phyloP scores from a whole-genome alignment of 1,139 yeast species.

The Scheffersomyces cryptocercus region DNA sequence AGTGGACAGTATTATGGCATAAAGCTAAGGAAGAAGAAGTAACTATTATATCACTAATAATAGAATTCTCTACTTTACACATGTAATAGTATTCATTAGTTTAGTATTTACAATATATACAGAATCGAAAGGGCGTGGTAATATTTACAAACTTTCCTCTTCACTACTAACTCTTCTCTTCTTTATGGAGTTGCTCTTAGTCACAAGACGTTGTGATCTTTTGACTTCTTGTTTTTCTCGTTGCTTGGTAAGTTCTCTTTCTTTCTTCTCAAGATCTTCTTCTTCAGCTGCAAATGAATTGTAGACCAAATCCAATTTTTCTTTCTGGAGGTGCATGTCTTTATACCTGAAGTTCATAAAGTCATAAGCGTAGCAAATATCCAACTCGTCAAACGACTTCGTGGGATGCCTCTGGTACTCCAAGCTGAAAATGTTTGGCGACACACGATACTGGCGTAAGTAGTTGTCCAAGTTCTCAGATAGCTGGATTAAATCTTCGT shows the following conservation, averaged over 20 bases:
- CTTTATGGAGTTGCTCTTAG: slow-evolving; percentile 12
- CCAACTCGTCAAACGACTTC: slow-evolving; percentile 28
- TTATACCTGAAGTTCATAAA: slow-evolving; percentile 35
- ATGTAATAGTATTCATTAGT: too few relatives aligned
- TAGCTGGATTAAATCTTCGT: slow-evolving; percentile 21
- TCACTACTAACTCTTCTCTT: slow-evolving; percentile 17
- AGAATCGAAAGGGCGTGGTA: too few relatives aligned
- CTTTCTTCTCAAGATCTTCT: slow-evolving; percentile 20
- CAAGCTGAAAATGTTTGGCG: slow-evolving; percentile 28
- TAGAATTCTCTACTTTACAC: too few relatives aligned
- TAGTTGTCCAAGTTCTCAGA: slow-evolving; percentile 28
- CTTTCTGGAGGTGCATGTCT: slow-evolving; percentile 18
- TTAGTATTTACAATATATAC: too few relatives aligned
- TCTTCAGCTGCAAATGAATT: slow-evolving; percentile 15
- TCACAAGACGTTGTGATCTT: slow-evolving; percentile 29
- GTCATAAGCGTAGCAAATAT: slow-evolving; percentile 46
- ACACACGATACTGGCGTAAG: slow-evolving; percentile 18
- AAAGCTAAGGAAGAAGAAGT: too few relatives aligned
- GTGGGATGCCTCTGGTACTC: slow-evolving; percentile 11
- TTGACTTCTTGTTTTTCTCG: slow-evolving; percentile 38
- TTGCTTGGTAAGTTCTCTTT: slow-evolving; percentile 24
- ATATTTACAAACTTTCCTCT: slow-evolving; percentile 5
- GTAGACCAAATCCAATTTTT: slow-evolving; percentile 17
- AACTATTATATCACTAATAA: too few relatives aligned
- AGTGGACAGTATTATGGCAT: too few relatives aligned